These are phyloP conservation scores for Pulicaria dysenterica DNA, from an alignment of 129 eudicot genomes.

Conservation along the genomic window DNA sequence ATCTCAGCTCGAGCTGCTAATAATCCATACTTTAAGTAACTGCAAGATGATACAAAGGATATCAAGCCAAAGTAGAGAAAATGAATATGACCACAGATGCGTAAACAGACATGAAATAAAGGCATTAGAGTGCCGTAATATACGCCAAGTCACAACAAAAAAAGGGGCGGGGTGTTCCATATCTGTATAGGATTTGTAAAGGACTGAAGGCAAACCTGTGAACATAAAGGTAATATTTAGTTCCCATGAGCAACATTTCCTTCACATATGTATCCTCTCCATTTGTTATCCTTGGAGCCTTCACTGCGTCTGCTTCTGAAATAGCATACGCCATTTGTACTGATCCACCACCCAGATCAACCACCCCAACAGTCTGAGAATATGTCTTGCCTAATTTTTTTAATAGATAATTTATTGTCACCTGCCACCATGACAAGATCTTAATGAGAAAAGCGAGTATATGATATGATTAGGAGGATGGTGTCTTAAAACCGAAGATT, in stretches of 20 bases:
- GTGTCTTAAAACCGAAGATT: too few relatives aligned
- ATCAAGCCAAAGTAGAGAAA: constrained; percentile 1
- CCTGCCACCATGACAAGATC: constrained; percentile 47
- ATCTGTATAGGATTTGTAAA: not conserved
- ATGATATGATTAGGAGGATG: constrained; percentile 4
- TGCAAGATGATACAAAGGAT: constrained; percentile 31
- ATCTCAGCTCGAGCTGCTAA: constrained; percentile 99
- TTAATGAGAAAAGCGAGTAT: not conserved
- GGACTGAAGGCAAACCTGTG: constrained; percentile 67
- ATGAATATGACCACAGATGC: not conserved
- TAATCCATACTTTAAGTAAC: constrained; percentile 95
- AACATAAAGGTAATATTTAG: constrained; percentile 85
- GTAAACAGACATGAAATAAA: constrained; percentile 2
- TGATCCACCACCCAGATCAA: constrained; percentile 99
- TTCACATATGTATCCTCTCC: constrained; percentile 89
- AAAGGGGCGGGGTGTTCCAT: too few relatives aligned
- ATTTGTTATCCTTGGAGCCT: constrained; percentile 70
- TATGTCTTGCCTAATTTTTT: constrained; percentile 76
- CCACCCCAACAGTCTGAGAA: constrained; percentile 87
- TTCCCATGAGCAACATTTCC: constrained; percentile 92
- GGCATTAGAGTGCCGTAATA: not conserved
- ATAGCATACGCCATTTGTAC: constrained; percentile 99
- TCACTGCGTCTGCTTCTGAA: constrained; percentile 91
- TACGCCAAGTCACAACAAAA: not conserved
- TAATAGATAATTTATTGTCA: constrained; percentile 83